These are phyloP conservation scores for Albatrellus ellisii DNA, from an alignment of 768 basidiomycete genomes.

Conservation along the genomic window DNA sequence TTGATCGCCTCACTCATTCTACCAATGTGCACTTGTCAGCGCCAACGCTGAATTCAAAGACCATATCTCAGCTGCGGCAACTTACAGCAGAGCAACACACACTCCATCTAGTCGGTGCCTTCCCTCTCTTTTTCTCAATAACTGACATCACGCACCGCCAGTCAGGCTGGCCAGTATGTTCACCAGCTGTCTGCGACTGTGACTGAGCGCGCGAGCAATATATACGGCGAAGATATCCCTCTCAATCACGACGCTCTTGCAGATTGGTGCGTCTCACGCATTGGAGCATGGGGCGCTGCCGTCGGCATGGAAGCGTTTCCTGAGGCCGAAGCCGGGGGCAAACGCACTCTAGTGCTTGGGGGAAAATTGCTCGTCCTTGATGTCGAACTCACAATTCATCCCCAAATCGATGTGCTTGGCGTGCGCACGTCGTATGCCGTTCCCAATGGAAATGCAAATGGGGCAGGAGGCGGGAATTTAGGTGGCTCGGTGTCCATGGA, in stretches of 20 bases:
- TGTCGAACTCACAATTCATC: slow-evolving; percentile 43
- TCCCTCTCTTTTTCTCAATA: neutral
- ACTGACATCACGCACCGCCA: neutral
- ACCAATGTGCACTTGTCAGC: neutral
- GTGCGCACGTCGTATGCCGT: neutral
- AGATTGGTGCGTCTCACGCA: slow-evolving; percentile 44
- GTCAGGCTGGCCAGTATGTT: neutral
- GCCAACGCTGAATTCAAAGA: neutral
- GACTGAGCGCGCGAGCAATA: slow-evolving; percentile 13
- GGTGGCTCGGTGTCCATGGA: slow-evolving; percentile 33
- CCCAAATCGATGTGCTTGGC: slow-evolving; percentile 12
- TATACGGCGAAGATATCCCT: slow-evolving; percentile 56
- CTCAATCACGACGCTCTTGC: slow-evolving; percentile 29
- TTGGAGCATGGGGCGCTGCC: slow-evolving; percentile 48
- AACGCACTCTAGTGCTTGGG: slow-evolving; percentile 47
- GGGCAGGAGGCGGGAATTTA: neutral
- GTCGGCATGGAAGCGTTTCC: slow-evolving; percentile 68
- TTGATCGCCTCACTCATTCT: neutral
- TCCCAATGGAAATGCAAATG: neutral
- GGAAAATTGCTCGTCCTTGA: slow-evolving; percentile 77
- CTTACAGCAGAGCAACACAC: neutral
- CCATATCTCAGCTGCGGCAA: neutral
- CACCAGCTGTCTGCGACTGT: neutral
- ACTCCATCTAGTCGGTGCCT: neutral
- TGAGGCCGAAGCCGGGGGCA: slow-evolving; percentile 36